Base-by-base conservation (phyloP, 257 asterid genomes). In the Thymus quinquecostatus region DNA sequence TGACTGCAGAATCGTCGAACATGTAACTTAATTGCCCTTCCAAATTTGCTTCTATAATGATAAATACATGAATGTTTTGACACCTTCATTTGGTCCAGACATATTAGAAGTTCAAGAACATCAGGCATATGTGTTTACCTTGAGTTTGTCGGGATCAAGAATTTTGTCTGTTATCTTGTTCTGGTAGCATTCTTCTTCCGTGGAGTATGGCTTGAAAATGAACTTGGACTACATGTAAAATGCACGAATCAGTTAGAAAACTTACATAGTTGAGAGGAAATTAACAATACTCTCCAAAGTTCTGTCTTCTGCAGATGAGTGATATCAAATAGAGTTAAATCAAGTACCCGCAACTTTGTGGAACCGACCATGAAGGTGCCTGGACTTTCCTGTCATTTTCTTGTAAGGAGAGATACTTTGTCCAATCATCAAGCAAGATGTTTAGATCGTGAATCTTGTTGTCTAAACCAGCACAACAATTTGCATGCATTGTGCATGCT, bases 401-500 rank as follows among this genome's bases (percentile, higher is more conserved):
- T 21, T 84, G 79, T 27, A 57, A 63, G 3, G 83, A 36, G 40
- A 69, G 53, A 58, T 79, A 89, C 2, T 62, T 82, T 64, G 33
- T 85, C 96, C 96, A 89, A 44, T 89, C 83, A 0, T 82, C 72
- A 2, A 89, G 72, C 73, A 81, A 40, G 48, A 87, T 79, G 67
- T 64, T 78, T 9, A 89, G 82, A 57, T 85, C 91, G 43, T 82
- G 86, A 4, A 89, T 78, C 68, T 89, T 87, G 36, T 80, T 83
- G 30, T 77, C 87, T 55, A 89, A 36, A 11, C 94, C 88, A 30
- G 56, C 70, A 61, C 96, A 89, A 32, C 94, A 89, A 74, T 87
- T 89, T 9, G 95, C 92, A 77, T 86, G 91, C 96, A 88, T 85
- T 43, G 89, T 86, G 79, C 83, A 72, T 3, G 83, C 87, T 43